phyloP scores from a whole-genome alignment of 2,329 filamentous ascomycete species.

The Trichoderma gracile region DNA sequence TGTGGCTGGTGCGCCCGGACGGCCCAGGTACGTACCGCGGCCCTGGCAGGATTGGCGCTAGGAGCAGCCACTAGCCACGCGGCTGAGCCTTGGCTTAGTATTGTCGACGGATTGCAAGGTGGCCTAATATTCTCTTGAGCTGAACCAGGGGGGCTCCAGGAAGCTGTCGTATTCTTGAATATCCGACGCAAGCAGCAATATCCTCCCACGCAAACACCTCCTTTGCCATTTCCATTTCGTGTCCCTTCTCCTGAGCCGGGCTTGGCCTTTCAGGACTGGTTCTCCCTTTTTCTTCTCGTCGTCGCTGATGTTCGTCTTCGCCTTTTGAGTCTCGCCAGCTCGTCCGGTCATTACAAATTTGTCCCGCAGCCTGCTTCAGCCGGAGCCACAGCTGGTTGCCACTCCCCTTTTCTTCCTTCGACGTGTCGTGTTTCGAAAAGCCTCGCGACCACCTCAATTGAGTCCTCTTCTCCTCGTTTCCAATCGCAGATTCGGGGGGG shows the following conservation, averaged over 20 bases:
- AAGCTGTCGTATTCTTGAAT: conserved; percentile 24
- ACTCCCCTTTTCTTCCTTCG: conserved; percentile 28
- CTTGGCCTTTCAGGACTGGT: conserved; percentile 30
- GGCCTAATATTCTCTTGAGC: conserved; percentile 25
- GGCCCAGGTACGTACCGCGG: conserved; percentile 1
- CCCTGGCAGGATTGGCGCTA: not conserved
- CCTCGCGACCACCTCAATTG: conserved; percentile 15
- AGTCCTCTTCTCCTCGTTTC: conserved; percentile 8
- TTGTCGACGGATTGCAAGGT: conserved; percentile 24
- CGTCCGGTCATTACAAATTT: conserved; percentile 40
- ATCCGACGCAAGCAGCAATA: conserved; percentile 15
- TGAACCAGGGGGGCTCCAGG: conserved; percentile 23
- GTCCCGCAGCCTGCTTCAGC: conserved; percentile 13
- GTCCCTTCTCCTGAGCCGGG: conserved; percentile 29
- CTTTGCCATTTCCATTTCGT: conserved; percentile 30
- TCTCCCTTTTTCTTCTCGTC: conserved; percentile 30
- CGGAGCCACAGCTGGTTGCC: conserved; percentile 21
- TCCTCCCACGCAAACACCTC: conserved; percentile 21
- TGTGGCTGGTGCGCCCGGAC: conserved; percentile 18
- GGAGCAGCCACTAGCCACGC: conserved; percentile 19
- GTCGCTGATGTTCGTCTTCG: conserved; percentile 29
- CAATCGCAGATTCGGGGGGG: conserved; percentile 9
- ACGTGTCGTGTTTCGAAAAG: not conserved
- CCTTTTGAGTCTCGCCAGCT: conserved; percentile 39
- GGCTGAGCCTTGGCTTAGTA: conserved; percentile 15